A percentile compares a stretch with the other conserved stretches of the same genome.
Conservation (phyloP, 2,329 filamentous ascomycete genomes). For the Ophiocordyceps camponoti-saundersi region DNA sequence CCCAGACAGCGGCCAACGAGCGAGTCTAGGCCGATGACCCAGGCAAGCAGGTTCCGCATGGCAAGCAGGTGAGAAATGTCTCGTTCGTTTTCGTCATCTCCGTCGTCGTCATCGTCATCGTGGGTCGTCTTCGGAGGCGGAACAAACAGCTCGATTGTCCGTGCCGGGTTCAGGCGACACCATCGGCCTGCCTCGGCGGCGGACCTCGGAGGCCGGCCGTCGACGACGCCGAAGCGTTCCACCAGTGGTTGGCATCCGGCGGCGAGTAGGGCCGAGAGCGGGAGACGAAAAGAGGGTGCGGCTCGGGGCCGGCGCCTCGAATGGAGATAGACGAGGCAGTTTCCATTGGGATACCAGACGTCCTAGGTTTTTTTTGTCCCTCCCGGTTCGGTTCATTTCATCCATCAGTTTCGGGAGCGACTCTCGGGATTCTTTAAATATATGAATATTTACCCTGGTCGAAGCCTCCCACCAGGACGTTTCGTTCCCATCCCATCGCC, state of each 20-base stretch:
- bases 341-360: slow-evolving; percentile 49
- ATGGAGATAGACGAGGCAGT: slow-evolving; percentile 56
- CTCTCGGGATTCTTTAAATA: neutral
- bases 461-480: neutral
- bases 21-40: slow-evolving; percentile 39
- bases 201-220: slow-evolving; percentile 9
- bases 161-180: slow-evolving; percentile 12
- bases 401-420: neutral
- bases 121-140: slow-evolving; percentile 39
- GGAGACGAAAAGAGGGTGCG: slow-evolving; percentile 51
- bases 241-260: slow-evolving; percentile 45
- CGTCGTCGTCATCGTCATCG: slow-evolving; percentile 31
- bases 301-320: slow-evolving; percentile 44
- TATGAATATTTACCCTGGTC: neutral
- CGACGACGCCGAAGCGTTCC: slow-evolving; percentile 26
- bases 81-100: slow-evolving; percentile 25
- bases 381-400: too few species aligned
- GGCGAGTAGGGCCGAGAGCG: slow-evolving; percentile 37
- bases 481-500: slow-evolving; percentile 4
- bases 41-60: slow-evolving; percentile 62
- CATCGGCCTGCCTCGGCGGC: slow-evolving; percentile 14
- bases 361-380: slow-evolving; percentile 45
- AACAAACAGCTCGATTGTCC: slow-evolving; percentile 47
- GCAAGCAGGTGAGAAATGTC: slow-evolving; percentile 44
- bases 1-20: slow-evolving; percentile 54